Evolutionary conservation across 805 yeast genomes (phyloP).

Genomic region (Kodamaea sagamina): DNA sequence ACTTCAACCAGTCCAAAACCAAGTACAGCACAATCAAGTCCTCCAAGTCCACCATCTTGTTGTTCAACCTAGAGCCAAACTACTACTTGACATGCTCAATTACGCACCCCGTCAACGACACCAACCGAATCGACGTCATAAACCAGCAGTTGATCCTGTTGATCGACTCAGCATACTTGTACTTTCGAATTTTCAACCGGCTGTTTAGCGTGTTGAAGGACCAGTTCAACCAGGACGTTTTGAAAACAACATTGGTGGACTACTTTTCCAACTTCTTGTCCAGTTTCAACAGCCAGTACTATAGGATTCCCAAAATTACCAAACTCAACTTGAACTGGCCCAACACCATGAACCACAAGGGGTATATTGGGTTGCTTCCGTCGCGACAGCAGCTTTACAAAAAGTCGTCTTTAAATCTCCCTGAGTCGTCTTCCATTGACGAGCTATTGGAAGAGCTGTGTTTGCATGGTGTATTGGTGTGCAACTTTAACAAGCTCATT

Average conservation of each 20-base stretch:
- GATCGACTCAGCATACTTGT: constrained; percentile 23
- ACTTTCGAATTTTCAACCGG: constrained; percentile 31
- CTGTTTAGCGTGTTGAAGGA: constrained; percentile 21
- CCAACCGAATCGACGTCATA: constrained; percentile 21
- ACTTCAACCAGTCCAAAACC: constrained; percentile 20
- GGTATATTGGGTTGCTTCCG: constrained; percentile 37
- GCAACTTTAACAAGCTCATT: constrained; percentile 25
- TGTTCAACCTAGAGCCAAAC: constrained; percentile 26
- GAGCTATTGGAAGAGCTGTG: constrained; percentile 16
- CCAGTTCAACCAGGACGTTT: constrained; percentile 19
- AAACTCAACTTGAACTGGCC: constrained; percentile 34
- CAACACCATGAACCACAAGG: constrained; percentile 35
- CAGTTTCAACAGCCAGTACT: constrained; percentile 26
- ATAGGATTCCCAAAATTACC: constrained; percentile 19
- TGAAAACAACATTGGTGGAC: constrained; percentile 21
- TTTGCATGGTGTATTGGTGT: constrained; percentile 29
- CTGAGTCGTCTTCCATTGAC: neutral
- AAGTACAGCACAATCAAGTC: constrained; percentile 27
- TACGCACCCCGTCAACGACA: constrained; percentile 13
- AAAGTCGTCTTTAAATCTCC: constrained; percentile 26
- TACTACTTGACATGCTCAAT: constrained; percentile 32
- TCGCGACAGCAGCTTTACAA: constrained; percentile 22
- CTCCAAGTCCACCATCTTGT: constrained; percentile 27
- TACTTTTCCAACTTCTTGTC: constrained; percentile 34
- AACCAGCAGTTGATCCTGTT: constrained; percentile 30